Base-by-base conservation (phyloP, 1,284 basidiomycete genomes). In the Quambalaria eucalypti region DNA sequence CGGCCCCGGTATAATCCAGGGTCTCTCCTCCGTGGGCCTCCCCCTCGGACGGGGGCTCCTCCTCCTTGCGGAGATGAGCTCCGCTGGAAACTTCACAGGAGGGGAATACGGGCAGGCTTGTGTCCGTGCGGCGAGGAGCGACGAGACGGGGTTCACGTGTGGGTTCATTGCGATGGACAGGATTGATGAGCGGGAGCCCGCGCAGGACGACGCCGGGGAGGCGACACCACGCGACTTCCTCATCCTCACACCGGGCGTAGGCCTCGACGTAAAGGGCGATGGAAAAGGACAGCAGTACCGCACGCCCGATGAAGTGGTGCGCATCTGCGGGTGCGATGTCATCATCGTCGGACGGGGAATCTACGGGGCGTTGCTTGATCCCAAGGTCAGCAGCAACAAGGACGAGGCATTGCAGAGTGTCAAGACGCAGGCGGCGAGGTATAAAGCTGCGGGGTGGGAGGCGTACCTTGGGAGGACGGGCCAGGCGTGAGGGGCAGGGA, bases 311-410 rank as follows among this genome's bases (percentile, higher is more conserved):
- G 81, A 93, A 76, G 93, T 95, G 23, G 80, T 99, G 16, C 76
- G 83, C 33, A 83, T 87, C 50, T 84, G 82, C 44, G 92, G 90
- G n/a, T 90, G 89, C 76, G 95, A 99, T 78, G 83, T 98, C 28
- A 98, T 98, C 73, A 98, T 99, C 62, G 95, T 99, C 36, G 95
- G 95, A 14, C 80, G 95, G 55, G 95, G 93, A 0, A 87, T 99
- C 51, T 95, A 96, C 76, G 90, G 89, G 16, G 55, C 69, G 2
- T 47, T 75, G 46, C 64, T 74, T 50, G 83, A 83, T 57, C 82
- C 84, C 38, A 64, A 65, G 56, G 78, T 82, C 40, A 80, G 82
- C 7, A 69, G 82, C 7, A 69, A 66, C 36, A 65, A 66, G 54
- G 78, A 81, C 39, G 80, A 82, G 9, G 73, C 69, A 2, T 56